Evolutionary conservation across 192 early-diverging fungal genomes (phyloP).

Genomic region (Umbelopsis sp.): DNA sequence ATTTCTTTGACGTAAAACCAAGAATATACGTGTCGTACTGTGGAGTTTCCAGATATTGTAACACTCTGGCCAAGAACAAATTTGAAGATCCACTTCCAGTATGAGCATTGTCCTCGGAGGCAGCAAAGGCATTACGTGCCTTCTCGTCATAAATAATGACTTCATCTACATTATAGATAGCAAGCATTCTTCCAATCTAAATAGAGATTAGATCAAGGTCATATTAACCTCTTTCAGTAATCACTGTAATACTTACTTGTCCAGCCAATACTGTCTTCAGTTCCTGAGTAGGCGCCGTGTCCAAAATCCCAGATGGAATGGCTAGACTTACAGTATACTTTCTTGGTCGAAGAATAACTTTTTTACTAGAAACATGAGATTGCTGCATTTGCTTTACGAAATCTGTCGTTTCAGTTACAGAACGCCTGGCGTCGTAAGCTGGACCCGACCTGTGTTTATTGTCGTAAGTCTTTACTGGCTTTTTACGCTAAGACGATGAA

Average conservation of each 20-base stretch:
- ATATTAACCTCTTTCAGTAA: not conserved
- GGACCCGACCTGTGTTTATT: slow-evolving; percentile 47
- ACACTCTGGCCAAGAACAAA: slow-evolving; percentile 60
- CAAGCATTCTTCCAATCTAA: slow-evolving; percentile 59
- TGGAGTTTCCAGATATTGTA: slow-evolving; percentile 72
- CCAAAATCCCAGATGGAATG: slow-evolving; percentile 65
- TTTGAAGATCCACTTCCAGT: not conserved
- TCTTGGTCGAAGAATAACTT: slow-evolving; percentile 25
- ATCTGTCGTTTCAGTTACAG: slow-evolving; percentile 22
- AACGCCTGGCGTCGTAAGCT: slow-evolving; percentile 31
- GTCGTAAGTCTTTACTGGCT: slow-evolving; percentile 37
- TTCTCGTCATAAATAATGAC: slow-evolving; percentile 62
- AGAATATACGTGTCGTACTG: slow-evolving; percentile 36
- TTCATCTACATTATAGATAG: slow-evolving; percentile 68
- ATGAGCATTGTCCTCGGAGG: slow-evolving; percentile 50
- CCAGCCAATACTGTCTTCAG: slow-evolving; percentile 72
- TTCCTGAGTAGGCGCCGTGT: slow-evolving; percentile 61
- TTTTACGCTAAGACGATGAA: not conserved
- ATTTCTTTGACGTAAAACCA: too few species aligned
- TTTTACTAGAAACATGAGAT: not conserved
- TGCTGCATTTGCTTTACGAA: slow-evolving; percentile 9
- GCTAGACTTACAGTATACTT: slow-evolving; percentile 67
- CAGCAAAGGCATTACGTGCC: slow-evolving; percentile 39
- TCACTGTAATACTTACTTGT: slow-evolving; percentile 43
- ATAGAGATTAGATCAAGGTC: not conserved